Base-by-base conservation (phyloP, 2,329 filamentous ascomycete species). In the Venturia carpophila region DNA sequence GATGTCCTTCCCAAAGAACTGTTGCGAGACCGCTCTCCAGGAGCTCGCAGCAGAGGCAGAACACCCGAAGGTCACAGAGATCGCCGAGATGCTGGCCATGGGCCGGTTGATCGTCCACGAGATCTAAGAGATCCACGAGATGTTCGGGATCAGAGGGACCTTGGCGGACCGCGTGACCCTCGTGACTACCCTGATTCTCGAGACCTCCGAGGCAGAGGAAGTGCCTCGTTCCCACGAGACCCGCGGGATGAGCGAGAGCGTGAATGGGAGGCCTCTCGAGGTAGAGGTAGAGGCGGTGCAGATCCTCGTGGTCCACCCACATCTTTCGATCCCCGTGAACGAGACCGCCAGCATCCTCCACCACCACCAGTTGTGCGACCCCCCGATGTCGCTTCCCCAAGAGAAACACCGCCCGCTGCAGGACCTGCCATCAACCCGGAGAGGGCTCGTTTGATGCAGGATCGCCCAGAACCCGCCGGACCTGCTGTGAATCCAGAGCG, bases 401-500 rank as follows among this genome's bases (percentile, higher is more conserved):
- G 62, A 63, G 62, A 63, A 9, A 0, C 24, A 39, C n/a, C 42
- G 19, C 34, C 47, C 24, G 30, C 3, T 19, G 41, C 41, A 37
- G 19, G 42, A 68, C 49, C 64, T 65, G 58, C 49, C 65, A 66
- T 56, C 55, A 66, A 9, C 27, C 66, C 17, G n/a, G 39, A 64
- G 61, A n/a, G 60, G 55, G 24, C 52, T 45, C 24, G 63, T 39
- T 42, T 64, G 41, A 65, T 66, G 34, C 58, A 66, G 19, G 65
- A 66, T 27, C 63, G 69, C 9, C 58, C 69, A 24, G 64, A 67
- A 37, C 67, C 60, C 34, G 71, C 73, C 49, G 67, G 71, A 19
- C 67, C 68, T 69, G 64, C 63, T 30, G 73, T 80, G 49, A 79
- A 80, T 64, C 77, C 78, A 13, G 78, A 75, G 21, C 77, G 79